Base-by-base conservation (phyloP, 2,329 filamentous ascomycete species). In the Aureobasidium sp. region DNA sequence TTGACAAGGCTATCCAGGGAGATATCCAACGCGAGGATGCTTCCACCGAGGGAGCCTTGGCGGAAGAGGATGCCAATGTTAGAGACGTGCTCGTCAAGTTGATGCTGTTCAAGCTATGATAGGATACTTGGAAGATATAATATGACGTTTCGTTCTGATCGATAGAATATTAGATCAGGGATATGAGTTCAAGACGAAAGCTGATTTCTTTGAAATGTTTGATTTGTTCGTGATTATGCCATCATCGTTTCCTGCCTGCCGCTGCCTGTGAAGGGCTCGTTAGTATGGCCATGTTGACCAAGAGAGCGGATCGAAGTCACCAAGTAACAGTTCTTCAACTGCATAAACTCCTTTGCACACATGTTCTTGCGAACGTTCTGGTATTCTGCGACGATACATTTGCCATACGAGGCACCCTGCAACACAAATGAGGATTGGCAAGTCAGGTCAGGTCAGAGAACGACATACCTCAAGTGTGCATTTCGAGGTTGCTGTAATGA, bases 311-410 rank as follows among this genome's bases (percentile, higher is more conserved):
- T n/a, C 1, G 4, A 7, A 17, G 19, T 17, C 7, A 96, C 92
- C 69, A 95, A 69, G 70, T 90, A 95, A 71, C 93, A 97, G 66
- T 95, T 81, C 72, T 95, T 96, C 51, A 97, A 73, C 65, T 78
- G 84, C 74, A 94, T 78, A 67, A 99, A 97, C 70, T 96, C 91
- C 61, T 84, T 84, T 4, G 81, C 80, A 70, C 94, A 99, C 79
- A 94, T 94, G 70, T 96, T 90, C 71, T 95, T 95, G 67, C 91
- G 83, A 3, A 96, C 84, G 4, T 90, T 84, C 70, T 93, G 93
- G 75, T 95, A 97, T 70, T 97, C 93, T 40, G 84, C 84, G 54
- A 93, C 82, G 65, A 99, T 86, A 72, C 94, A 99, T 78, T 91
- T 92, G 66, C 93, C 94, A 70, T 97, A 99, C 13, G 83, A 79